Evolutionary conservation across 805 yeast species (phyloP), one percentile per base, ranked within the genome.

Genomic region (Alloascoidea africana): DNA sequence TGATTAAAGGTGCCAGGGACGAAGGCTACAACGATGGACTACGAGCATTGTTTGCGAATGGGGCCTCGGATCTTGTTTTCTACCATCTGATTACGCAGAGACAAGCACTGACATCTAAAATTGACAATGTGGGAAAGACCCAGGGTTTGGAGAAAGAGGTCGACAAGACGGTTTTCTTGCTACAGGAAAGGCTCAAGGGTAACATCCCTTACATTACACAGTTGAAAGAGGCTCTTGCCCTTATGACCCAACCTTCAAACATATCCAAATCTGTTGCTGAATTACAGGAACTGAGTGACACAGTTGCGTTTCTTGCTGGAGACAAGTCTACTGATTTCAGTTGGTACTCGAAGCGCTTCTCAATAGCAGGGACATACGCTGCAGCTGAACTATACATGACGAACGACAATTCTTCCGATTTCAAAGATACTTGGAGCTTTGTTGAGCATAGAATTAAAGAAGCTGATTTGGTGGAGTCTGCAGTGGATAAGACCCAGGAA

Each of bases 301-400:
- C 91, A 52, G 65, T 89, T 41, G 70, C 83, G 34, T 85, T 59
- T 55, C 74, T 72, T 46, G 75, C 94, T 0, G 91, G 87, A 6
- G 96, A 87, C 52, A 50, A 56, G 38, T 70, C 91, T 15, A 75
- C 60, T 14, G 95, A 85, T 54, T 76, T 81, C 53, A 79, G 84
- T 3, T 89, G 98, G 98, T 89, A 89, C 55, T 63, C 93, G n/a
- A 82, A 86, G 51, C 65, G 98, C 45, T 60, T 79, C 13, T 68
- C 81, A 5, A 52, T 89, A 13, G 68, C 82, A 16, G 65, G 80
- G 2, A 68, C 80, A 2, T 84, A 82, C 54, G 80, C 81, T 2
- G 70, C 78, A 30, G 60, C 80, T 32, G 96, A 89, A 54, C 59
- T 84, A 43, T 84, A 71, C 59, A 80, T 79, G 91, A 61, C 83